These are phyloP conservation scores for Ophiocordyceps unilateralis DNA, from an alignment of 2,329 filamentous ascomycete species.

Conservation along the genomic window DNA sequence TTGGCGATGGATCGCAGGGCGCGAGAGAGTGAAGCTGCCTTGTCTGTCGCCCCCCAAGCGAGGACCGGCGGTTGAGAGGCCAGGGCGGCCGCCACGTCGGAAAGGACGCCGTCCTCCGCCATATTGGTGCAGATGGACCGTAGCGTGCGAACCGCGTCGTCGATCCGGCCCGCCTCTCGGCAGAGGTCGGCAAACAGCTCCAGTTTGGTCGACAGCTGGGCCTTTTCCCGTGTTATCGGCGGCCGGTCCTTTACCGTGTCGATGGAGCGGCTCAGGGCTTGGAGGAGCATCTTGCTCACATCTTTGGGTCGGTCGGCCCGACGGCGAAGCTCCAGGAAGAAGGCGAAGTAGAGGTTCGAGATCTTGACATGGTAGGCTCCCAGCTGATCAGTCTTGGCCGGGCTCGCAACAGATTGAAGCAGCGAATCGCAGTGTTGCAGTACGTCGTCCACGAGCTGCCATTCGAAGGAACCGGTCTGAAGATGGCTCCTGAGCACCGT, in stretches of 20 bases:
- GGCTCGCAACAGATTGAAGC: slow-evolving; percentile 32
- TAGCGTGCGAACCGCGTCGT: slow-evolving; percentile 41
- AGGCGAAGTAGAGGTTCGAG: slow-evolving; percentile 55
- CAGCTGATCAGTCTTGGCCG: slow-evolving; percentile 15
- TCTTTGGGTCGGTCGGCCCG: slow-evolving; percentile 19
- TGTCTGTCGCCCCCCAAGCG: slow-evolving; percentile 35
- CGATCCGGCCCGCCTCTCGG: slow-evolving; percentile 30
- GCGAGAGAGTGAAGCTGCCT: slow-evolving; percentile 36
- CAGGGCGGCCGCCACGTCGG: slow-evolving; percentile 32
- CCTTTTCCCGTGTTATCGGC: slow-evolving; percentile 36
- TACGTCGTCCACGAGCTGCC: slow-evolving; percentile 38
- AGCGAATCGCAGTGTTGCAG: slow-evolving; percentile 38
- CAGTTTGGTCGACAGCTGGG: slow-evolving; percentile 44
- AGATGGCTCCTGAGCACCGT: slow-evolving; percentile 36
- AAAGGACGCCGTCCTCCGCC: slow-evolving; percentile 38
- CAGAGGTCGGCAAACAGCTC: slow-evolving; percentile 49
- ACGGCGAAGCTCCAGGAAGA: slow-evolving; percentile 35
- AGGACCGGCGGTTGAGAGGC: slow-evolving; percentile 28
- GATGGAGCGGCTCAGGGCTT: slow-evolving; percentile 45
- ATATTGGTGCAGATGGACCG: slow-evolving; percentile 43
- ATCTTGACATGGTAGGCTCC: slow-evolving; percentile 44
- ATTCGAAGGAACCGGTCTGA: slow-evolving; percentile 27
- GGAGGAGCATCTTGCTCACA: slow-evolving; percentile 25
- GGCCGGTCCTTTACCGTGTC: slow-evolving; percentile 40
- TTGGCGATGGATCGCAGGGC: slow-evolving; percentile 42